A percentile compares a stretch with the other conserved stretches of the same genome.
Evolutionary conservation across 2,329 filamentous ascomycete genomes (phyloP).

Genomic region (Penicillium sp.): DNA sequence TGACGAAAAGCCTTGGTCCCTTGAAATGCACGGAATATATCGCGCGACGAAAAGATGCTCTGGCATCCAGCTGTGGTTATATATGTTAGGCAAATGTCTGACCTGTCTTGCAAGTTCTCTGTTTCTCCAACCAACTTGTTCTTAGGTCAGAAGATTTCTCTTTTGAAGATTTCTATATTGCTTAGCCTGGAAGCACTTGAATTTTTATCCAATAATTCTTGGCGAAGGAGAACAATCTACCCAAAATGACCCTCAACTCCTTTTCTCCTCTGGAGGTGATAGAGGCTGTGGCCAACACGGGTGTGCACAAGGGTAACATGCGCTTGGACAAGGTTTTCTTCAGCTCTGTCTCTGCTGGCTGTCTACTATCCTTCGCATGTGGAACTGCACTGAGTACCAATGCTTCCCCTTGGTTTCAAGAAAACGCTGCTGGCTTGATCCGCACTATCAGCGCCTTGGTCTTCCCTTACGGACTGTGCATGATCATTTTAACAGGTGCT

Average conservation of each 20-base stretch:
- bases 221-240: neutral
- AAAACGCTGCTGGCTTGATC: conserved; percentile 57
- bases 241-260: conserved; percentile 42
- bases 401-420: conserved; percentile 55
- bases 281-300: conserved; percentile 58
- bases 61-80: neutral
- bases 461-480: conserved; percentile 58
- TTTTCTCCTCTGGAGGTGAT: conserved; percentile 58
- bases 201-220: neutral
- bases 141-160: neutral
- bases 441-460: conserved; percentile 54
- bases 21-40: neutral
- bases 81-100: neutral
- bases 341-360: conserved; percentile 59
- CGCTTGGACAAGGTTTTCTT: conserved; percentile 60
- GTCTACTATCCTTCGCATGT: conserved; percentile 59
- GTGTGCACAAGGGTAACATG: conserved; percentile 60
- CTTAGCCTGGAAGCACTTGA: too few species aligned
- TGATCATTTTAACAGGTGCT: conserved; percentile 57
- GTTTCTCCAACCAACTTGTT: too few species aligned
- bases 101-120: too few species aligned
- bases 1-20: neutral
- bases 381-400: conserved; percentile 55
- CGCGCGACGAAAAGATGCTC: neutral
- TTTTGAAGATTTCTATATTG: neutral